Evolutionary conservation across 805 yeast species (phyloP), one percentile per base, ranked within the genome.

Genomic region (Starmerella bombicola): DNA sequence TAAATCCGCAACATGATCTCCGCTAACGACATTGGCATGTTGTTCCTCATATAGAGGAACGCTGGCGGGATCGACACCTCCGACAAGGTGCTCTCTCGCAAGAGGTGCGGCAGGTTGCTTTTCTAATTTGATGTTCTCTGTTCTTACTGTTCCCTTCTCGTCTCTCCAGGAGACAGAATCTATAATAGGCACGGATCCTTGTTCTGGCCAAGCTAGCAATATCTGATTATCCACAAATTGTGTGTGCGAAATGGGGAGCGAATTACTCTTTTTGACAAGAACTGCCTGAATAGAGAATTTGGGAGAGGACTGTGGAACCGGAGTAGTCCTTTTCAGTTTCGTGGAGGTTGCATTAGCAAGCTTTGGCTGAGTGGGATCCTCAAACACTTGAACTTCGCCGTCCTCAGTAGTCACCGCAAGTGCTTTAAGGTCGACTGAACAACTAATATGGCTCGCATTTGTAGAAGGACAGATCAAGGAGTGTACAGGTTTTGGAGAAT

Each of bases 381-480:
- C 66, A 62, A 84, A 86, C 1, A 82, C 54, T 56, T 85, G 95
- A 6, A 81, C 64, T 10, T 59, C 53, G 5, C 95, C 95, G 43
- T 72, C 76, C 57, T 84, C 93, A 10, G 86, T 80, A 5, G 79
- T 64, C 0, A 73, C 78, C 2, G 72, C 63, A 16, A 78, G 56
- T 3, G 52, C 54, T 10, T 46, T 39, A 15, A 46, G 53, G 33
- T 51, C 59, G n/a, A 32, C 46, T 30, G 46, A 35, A 13, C 49
- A 37, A 23, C 53, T 38, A 7, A 80, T 55, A 6, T 63, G 59
- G 1, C 56, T 42, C 12, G 82, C 74, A 37, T 80, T 71, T 5
- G 51, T 42, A 13, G 83, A 66, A 47, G 78, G 80, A 3, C 86
- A 68, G 13, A 80, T 85, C 42, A 83, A 70, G 3, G 85, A 80